Conservation (phyloP, 495 filamentous ascomycete species). For the Peziza echinospora region DNA sequence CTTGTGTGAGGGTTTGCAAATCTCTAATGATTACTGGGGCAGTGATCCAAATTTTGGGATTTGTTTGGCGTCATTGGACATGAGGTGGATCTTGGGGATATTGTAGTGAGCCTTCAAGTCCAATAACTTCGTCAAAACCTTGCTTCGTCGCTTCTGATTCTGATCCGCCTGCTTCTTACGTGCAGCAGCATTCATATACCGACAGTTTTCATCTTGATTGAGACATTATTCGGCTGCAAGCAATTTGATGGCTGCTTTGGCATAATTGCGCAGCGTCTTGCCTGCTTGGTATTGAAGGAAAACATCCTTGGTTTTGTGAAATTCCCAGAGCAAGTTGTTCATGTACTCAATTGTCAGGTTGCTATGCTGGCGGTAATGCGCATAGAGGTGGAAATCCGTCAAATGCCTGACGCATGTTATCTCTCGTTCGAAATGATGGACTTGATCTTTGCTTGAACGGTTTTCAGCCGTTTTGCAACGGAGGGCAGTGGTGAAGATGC, state of each 20-base stretch:
- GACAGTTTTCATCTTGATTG: too few species aligned
- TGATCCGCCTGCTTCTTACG: too few species aligned
- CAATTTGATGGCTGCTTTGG: too few species aligned
- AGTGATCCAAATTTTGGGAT: background rate
- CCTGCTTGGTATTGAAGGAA: conserved; percentile 1
- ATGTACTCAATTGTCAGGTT: conserved; percentile 1
- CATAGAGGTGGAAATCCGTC: conserved; percentile 1
- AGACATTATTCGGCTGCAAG: too few species aligned
- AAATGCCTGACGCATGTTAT: background rate
- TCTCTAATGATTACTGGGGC: background rate
- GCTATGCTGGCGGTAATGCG: conserved; percentile 4
- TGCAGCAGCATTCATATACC: too few species aligned
- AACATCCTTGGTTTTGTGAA: conserved; percentile 3
- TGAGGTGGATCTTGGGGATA: background rate
- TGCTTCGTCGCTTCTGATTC: too few species aligned
- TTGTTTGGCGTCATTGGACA: background rate
- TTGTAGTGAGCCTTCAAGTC: background rate
- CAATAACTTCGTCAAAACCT: too few species aligned
- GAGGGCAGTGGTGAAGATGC: background rate
- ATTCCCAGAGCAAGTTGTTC: conserved; percentile 1
- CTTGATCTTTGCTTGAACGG: background rate
- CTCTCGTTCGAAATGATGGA: background rate
- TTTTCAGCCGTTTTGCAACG: background rate
- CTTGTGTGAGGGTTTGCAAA: background rate
- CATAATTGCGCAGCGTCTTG: too few species aligned